Evolutionary conservation across 1,139 yeast species (phyloP), one percentile per base, ranked within the genome.

Genomic region (Meyerozyma guilliermondii): DNA sequence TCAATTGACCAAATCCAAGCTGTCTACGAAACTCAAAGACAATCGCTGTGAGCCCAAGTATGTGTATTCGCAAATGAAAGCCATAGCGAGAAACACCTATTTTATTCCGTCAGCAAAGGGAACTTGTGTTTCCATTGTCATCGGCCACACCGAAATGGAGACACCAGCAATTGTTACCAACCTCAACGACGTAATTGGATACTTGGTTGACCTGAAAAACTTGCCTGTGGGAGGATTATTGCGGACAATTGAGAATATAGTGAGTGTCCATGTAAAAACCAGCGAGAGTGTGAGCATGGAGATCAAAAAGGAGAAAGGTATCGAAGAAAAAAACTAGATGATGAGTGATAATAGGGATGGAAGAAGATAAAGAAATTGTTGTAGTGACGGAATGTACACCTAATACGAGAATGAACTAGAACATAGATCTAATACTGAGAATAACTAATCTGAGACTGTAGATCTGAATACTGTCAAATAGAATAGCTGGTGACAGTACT

Each of bases 101-200:
- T 81, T 76, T 53, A 68, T 81, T 13, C 81, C 87, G 6, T 77
- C 81, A 5, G 71, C 69, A n/a, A 77, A 74, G 28, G 85, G 83
- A 1, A 71, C 70, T 18, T 72, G 76, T 46, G 50, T 78, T 23
- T 60, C 75, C 5, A 60, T 80, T 22, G 74, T 72, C 45, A 66
- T 83, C 14, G 92, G 89, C 2, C 69, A 65, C 46, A 55, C 76
- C 5, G 69, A 68, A 44, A 73, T 76, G 68, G 63, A 65, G 10
- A 52, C 57, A 0, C 64, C 63, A 0, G 67, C 78, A 22, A 53
- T 85, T 35, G 49, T 77, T 3, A 65, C 66, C 20, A 85, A 84
- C 53, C 67, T 81, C n/a, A 70, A 76, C 46, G 78, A 76, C 43
- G 77, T 82, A 2, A 47, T 83, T 20, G 55, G 59, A 16, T 84